Conservation (phyloP, 1,139 yeast species). For the Candida sp. region DNA sequence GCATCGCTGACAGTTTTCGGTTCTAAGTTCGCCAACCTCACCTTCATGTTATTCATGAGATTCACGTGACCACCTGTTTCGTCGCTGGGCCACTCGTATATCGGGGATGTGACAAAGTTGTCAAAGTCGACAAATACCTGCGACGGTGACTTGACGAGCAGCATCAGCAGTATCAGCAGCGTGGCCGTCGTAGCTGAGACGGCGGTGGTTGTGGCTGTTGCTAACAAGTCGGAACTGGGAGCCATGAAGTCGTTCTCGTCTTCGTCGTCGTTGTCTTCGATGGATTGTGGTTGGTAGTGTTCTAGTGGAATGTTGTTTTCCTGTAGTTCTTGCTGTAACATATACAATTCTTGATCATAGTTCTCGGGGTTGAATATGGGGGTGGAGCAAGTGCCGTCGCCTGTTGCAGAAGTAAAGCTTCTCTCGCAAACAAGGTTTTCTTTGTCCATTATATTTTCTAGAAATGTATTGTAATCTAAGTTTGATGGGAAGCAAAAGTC, state of each 20-base stretch:
- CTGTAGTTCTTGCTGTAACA: conserved; percentile 6
- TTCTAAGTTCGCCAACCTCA: conserved; percentile 14
- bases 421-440: neutral
- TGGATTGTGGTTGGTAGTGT: conserved; percentile 7
- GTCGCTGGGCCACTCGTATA: conserved; percentile 19
- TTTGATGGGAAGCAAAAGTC: conserved; percentile 3
- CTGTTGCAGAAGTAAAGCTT: neutral
- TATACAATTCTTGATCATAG: conserved; percentile 5
- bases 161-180: conserved; percentile 9
- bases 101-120: conserved; percentile 15
- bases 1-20: conserved; percentile 18
- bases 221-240: conserved; percentile 4
- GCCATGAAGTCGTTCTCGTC: neutral
- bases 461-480: conserved; percentile 4
- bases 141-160: conserved; percentile 9
- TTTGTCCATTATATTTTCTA: conserved; percentile 4
- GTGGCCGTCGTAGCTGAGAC: conserved; percentile 4
- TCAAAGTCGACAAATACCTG: conserved; percentile 8
- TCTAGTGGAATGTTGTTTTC: conserved; percentile 5
- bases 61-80: conserved; percentile 14
- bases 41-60: conserved; percentile 13
- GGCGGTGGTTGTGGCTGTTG: conserved; percentile 2
- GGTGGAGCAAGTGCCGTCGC: neutral
- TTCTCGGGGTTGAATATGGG: conserved; percentile 4
- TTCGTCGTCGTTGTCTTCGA: conserved; percentile 2